Percentiles rank a stretch among this genome's conserved stretches.
Evolutionary conservation across 2,329 filamentous ascomycete species (phyloP).

Genomic region (Arthrobotrys entomopaga): DNA sequence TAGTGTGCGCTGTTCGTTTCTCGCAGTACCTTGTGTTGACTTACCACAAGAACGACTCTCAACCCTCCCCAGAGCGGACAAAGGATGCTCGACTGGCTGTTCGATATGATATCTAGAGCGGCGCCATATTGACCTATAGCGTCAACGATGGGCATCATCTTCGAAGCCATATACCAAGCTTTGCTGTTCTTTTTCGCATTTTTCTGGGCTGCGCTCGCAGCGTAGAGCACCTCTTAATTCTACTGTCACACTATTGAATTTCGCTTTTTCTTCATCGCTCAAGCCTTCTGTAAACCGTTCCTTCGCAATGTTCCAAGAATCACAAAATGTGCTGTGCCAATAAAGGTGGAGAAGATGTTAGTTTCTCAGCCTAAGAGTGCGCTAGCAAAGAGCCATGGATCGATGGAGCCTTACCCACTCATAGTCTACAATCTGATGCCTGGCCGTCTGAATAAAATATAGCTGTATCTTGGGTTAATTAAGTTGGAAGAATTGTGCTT

Average conservation of each 20-base stretch:
- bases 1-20: too few relatives aligned
- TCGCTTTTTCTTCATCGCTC: slow-evolving; percentile 54
- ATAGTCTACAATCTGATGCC: too few relatives aligned
- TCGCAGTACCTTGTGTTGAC: not conserved
- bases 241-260: slow-evolving; percentile 56
- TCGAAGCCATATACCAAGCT: slow-evolving; percentile 53
- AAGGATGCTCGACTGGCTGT: slow-evolving; percentile 56
- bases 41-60: slow-evolving; percentile 57
- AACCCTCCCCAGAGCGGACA: slow-evolving; percentile 58
- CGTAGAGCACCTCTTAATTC: slow-evolving; percentile 57
- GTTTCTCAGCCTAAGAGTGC: too few relatives aligned
- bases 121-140: slow-evolving; percentile 58
- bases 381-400: too few relatives aligned
- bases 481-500: too few relatives aligned
- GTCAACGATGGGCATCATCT: slow-evolving; percentile 56
- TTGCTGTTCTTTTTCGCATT: slow-evolving; percentile 52
- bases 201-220: slow-evolving; percentile 57
- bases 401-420: too few relatives aligned
- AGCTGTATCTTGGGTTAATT: too few relatives aligned
- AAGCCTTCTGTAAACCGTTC: slow-evolving; percentile 57
- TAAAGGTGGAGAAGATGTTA: too few relatives aligned
- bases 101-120: slow-evolving; percentile 58
- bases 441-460: too few relatives aligned
- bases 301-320: slow-evolving; percentile 57
- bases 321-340: slow-evolving; percentile 29